Conservation (phyloP, 2,329 filamentous ascomycete species). For the Colletotrichum karsti region DNA sequence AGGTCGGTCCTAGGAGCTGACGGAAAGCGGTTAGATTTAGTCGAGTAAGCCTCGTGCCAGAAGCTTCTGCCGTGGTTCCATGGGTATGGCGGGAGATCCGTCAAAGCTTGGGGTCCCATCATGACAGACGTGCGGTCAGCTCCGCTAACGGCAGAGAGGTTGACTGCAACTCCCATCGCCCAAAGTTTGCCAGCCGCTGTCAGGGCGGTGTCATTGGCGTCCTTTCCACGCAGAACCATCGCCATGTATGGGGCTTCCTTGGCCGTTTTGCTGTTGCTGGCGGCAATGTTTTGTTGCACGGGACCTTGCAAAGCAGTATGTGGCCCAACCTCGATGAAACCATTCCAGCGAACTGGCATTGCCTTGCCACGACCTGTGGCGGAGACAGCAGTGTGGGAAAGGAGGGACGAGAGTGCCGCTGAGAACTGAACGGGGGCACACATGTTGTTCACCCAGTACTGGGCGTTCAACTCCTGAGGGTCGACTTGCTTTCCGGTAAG, state of each 20-base stretch:
- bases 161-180: too few relatives aligned
- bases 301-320: not conserved
- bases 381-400: too few relatives aligned
- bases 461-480: conserved; percentile 33
- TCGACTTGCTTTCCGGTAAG: not conserved
- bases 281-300: not conserved
- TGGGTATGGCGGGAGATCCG: conserved; percentile 31
- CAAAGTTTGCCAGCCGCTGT: not conserved
- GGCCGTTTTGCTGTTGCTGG: not conserved
- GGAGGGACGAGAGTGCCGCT: not conserved
- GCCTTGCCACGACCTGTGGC: too few relatives aligned
- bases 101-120: not conserved
- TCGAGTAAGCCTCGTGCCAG: conserved; percentile 15
- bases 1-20: not conserved
- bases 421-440: conserved; percentile 1
- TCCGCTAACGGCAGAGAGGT: conserved; percentile 42
- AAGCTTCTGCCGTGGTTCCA: conserved; percentile 28
- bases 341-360: not conserved
- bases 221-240: not conserved
- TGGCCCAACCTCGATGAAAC: not conserved
- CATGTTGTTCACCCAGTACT: conserved; percentile 27
- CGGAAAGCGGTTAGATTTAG: not conserved
- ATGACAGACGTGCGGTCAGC: conserved; percentile 18
- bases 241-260: not conserved
- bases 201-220: not conserved